phyloP scores from a whole-genome alignment of 768 basidiomycete genomes.

The Mrakia blollopis region DNA sequence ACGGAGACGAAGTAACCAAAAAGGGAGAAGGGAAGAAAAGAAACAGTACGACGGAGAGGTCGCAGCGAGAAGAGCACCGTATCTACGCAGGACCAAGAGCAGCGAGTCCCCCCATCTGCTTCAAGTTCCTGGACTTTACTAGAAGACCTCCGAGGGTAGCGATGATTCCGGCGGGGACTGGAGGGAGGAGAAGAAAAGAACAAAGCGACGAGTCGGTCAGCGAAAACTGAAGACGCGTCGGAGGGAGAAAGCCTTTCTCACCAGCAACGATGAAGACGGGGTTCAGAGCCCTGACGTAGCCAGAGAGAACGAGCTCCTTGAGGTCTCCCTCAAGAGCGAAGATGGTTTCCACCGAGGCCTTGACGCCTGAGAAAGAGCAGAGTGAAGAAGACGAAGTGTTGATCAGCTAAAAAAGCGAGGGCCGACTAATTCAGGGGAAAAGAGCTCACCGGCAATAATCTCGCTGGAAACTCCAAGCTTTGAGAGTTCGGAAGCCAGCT shows the following conservation, averaged over 20 bases:
- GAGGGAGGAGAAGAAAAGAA: no score
- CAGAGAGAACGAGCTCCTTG: constrained; percentile 32
- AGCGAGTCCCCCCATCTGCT: constrained; percentile 26
- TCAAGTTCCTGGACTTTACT: constrained; percentile 9
- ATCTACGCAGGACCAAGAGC: constrained; percentile 4
- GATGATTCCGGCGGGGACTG: constrained; percentile 24
- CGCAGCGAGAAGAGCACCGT: neutral
- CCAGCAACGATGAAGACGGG: constrained; percentile 44
- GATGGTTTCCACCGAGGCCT: constrained; percentile 26
- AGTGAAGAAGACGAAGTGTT: neutral
- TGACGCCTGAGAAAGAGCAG: constrained; percentile 18
- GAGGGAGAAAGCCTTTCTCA: neutral
- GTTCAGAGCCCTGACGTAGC: constrained; percentile 36
- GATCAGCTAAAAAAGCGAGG: constrained; percentile 10
- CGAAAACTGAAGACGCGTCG: neutral
- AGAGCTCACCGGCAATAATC: constrained; percentile 36
- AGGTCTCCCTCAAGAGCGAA: constrained; percentile 4
- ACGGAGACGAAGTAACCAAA: neutral
- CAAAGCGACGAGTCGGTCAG: no score
- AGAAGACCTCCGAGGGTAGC: neutral
- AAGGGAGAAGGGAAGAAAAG: neutral
- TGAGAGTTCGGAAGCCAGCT: constrained; percentile 41
- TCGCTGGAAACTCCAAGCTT: constrained; percentile 33
- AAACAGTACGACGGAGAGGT: neutral
- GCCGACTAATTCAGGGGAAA: constrained; percentile 14